Evolutionary conservation across 148 eudicot species (phyloP).

Genomic region (Rhododendron henanense): DNA sequence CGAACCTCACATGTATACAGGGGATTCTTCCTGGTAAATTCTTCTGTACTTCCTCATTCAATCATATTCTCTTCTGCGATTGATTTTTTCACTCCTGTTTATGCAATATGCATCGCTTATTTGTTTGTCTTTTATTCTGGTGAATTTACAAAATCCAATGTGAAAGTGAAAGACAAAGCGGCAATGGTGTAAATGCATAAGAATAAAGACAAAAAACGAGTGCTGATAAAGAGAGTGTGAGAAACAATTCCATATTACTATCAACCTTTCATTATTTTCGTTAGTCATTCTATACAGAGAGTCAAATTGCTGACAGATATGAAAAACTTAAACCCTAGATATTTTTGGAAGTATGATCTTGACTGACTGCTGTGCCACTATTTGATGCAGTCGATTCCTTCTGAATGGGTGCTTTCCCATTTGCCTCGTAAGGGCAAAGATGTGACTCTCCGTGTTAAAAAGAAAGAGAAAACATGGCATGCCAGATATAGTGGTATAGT

Average conservation of each 20-base stretch:
- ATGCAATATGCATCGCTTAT: background rate
- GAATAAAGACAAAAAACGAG: background rate
- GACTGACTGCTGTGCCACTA: background rate
- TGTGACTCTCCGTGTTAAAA: constrained; percentile 27
- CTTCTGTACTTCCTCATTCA: background rate
- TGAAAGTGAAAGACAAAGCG: background rate
- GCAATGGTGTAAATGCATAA: background rate
- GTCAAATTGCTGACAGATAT: background rate
- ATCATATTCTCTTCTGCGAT: background rate
- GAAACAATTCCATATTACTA: background rate
- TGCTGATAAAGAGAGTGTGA: background rate
- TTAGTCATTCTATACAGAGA: background rate
- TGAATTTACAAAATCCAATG: background rate
- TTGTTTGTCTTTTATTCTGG: background rate
- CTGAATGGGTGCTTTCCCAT: constrained; percentile 25
- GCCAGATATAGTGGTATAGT: constrained; percentile 4
- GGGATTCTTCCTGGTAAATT: constrained; percentile 43
- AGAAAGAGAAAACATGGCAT: constrained; percentile 26
- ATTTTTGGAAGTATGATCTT: background rate
- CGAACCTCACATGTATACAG: constrained; percentile 28
- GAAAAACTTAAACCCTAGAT: background rate
- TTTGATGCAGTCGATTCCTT: constrained; percentile 33
- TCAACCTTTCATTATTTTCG: background rate
- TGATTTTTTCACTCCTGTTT: background rate
- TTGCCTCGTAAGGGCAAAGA: constrained; percentile 14